Conservation (phyloP, 2,329 filamentous ascomycete genomes). For the Cadophora malorum region DNA sequence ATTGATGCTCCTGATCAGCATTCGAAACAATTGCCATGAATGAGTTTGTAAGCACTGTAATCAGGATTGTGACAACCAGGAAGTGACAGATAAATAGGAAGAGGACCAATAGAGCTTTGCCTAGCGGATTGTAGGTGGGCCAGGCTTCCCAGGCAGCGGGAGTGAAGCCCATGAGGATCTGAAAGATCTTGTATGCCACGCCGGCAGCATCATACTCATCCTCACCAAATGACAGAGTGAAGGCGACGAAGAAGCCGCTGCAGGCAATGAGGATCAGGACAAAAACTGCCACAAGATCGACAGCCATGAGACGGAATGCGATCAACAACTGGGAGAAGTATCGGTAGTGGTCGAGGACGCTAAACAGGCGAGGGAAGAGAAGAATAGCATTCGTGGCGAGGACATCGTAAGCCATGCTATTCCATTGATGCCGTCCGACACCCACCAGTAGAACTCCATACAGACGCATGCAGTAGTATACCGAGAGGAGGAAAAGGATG, state of each 20-base stretch:
- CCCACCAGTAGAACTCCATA: constrained; percentile 87
- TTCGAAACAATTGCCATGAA: constrained; percentile 96
- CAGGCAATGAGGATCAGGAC: constrained; percentile 85
- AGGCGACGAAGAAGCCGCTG: constrained; percentile 95
- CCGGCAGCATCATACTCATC: constrained; percentile 72
- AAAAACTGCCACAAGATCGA: constrained; percentile 85
- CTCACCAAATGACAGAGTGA: constrained; percentile 79
- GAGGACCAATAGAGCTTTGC: constrained; percentile 75
- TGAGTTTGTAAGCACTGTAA: constrained; percentile 94
- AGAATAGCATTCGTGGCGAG: constrained; percentile 89
- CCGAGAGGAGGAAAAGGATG: constrained; percentile 82
- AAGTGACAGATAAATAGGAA: constrained; percentile 97
- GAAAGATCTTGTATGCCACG: constrained; percentile 90
- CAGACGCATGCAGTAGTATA: constrained; percentile 88
- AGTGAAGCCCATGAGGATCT: constrained; percentile 94
- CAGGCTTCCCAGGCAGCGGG: constrained; percentile 91
- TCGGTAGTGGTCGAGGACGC: constrained; percentile 90
- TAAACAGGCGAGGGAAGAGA: constrained; percentile 89
- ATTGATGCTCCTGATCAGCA: constrained; percentile 90
- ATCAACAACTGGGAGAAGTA: constrained; percentile 96
- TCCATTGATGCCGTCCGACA: constrained; percentile 69
- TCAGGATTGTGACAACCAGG: constrained; percentile 90
- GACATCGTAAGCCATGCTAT: constrained; percentile 91
- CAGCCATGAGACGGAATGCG: constrained; percentile 91
- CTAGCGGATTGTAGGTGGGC: constrained; percentile 77